Conservation (phyloP, 2,329 filamentous ascomycete genomes). For the Onygenales sp. region DNA sequence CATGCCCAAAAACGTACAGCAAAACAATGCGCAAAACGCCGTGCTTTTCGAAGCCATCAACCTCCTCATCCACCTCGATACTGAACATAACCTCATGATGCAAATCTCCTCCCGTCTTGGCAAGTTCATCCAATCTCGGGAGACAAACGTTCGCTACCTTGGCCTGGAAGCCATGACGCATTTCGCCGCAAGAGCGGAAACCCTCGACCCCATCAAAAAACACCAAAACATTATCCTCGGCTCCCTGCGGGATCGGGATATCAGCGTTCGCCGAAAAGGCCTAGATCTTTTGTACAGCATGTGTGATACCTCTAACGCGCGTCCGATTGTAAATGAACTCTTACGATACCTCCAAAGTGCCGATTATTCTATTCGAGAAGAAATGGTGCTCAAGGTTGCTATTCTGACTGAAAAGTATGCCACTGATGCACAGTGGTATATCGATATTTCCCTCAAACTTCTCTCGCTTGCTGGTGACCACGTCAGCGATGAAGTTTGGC, state of each 20-base stretch:
- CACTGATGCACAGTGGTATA: conserved; percentile 98
- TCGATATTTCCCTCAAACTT: conserved; percentile 88
- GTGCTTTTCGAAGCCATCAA: conserved; percentile 98
- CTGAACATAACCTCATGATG: conserved; percentile 87
- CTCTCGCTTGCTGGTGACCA: conserved; percentile 97
- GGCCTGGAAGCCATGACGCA: conserved; percentile 97
- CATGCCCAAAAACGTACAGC: conserved; percentile 94
- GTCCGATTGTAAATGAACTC: conserved; percentile 85
- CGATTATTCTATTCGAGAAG: conserved; percentile 94
- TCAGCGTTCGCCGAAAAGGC: conserved; percentile 91
- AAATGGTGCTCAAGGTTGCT: conserved; percentile 98
- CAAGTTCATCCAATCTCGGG: conserved; percentile 90
- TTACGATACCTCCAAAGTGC: conserved; percentile 91
- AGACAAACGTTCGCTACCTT: conserved; percentile 94
- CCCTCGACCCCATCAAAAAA: conserved; percentile 92
- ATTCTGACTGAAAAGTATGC: conserved; percentile 98
- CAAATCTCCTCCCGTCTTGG: conserved; percentile 86
- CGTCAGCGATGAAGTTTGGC: conserved; percentile 98
- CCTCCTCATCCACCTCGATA: conserved; percentile 93
- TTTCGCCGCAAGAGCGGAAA: conserved; percentile 85
- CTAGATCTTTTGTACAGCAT: conserved; percentile 97
- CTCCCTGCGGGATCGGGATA: conserved; percentile 88
- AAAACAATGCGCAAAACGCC: conserved; percentile 97
- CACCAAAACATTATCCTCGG: conserved; percentile 94
- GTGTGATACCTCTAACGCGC: conserved; percentile 93